Conservation (phyloP, 73 alveolate genomes). For the Effrenium voratum region DNA sequence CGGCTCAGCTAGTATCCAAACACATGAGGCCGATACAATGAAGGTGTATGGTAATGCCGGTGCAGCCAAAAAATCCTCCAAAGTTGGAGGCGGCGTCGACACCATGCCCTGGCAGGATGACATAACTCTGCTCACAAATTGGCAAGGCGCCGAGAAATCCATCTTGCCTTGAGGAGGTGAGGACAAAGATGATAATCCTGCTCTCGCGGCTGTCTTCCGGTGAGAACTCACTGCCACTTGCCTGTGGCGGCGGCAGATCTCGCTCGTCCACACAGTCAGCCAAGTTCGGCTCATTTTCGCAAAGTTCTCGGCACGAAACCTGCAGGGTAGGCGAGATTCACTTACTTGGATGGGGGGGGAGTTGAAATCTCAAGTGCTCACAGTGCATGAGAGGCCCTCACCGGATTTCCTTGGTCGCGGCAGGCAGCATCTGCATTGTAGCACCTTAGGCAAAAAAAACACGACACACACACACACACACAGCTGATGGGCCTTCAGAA, state of each 20-base stretch:
- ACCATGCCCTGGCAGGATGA: slow-evolving; percentile 26
- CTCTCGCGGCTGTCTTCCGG: neutral
- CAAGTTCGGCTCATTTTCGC: slow-evolving; percentile 31
- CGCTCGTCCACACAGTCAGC: slow-evolving; percentile 12
- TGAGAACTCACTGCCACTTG: neutral
- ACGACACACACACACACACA: too few relatives aligned
- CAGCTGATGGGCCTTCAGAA: too few relatives aligned
- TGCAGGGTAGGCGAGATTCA: neutral
- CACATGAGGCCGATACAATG: too few relatives aligned
- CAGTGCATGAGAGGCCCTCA: too few relatives aligned
- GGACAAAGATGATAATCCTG: slow-evolving; percentile 83
- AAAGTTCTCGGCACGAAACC: slow-evolving; percentile 31
- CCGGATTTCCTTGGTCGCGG: neutral
- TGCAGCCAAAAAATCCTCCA: slow-evolving; percentile 61
- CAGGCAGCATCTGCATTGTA: neutral
- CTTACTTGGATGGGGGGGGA: neutral
- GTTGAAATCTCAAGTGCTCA: too few relatives aligned
- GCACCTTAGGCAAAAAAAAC: too few relatives aligned
- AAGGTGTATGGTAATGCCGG: slow-evolving; percentile 80
- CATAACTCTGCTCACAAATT: neutral
- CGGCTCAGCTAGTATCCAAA: too few relatives aligned
- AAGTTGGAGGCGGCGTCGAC: slow-evolving; percentile 32
- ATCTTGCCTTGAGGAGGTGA: slow-evolving; percentile 23
- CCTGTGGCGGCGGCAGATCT: slow-evolving; percentile 27
- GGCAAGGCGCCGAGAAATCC: neutral